Percentiles rank a stretch among this genome's conserved stretches.
These are phyloP conservation scores for Phaeosphaeriaceae sp. DNA, from an alignment of 2,329 filamentous ascomycete genomes.

Conservation along the genomic window DNA sequence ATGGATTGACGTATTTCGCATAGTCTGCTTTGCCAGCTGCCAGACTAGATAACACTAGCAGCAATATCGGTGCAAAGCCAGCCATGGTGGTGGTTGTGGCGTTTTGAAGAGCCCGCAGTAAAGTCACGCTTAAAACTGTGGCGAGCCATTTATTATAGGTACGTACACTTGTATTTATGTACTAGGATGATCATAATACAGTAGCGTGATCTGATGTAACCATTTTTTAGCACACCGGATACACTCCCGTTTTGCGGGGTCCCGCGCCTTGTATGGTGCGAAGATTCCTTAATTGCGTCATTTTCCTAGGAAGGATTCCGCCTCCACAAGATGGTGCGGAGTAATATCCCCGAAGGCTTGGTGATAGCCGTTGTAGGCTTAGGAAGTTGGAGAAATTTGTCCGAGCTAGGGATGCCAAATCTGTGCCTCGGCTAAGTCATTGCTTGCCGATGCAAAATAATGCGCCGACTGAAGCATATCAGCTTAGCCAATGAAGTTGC, in stretches of 20 bases:
- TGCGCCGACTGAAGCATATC: too few species aligned
- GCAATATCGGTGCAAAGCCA: not conserved
- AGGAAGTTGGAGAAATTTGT: too few species aligned
- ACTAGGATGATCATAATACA: not conserved
- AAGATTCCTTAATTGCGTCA: not conserved
- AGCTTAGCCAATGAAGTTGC: too few species aligned
- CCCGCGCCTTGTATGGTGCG: not conserved
- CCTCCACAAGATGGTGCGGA: not conserved
- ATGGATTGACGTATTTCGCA: slow-evolving; percentile 56
- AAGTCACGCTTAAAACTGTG: not conserved
- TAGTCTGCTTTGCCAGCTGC: slow-evolving; percentile 35
- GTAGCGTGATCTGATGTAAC: not conserved
- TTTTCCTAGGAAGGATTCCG: not conserved
- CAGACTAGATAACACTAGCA: not conserved
- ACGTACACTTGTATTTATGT: not conserved
- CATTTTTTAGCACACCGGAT: not conserved
- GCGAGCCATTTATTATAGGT: not conserved
- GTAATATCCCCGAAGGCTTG: not conserved
- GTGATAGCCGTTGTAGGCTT: not conserved
- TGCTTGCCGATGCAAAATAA: too few species aligned
- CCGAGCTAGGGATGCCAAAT: too few species aligned
- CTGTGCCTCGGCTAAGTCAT: too few species aligned
- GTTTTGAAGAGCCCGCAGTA: not conserved
- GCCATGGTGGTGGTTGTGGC: not conserved
- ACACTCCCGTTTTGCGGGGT: not conserved